Evolutionary conservation across 1,284 basidiomycete genomes (phyloP), one percentile per base, ranked within the genome.

Genomic region (Pseudozyma hubeiensis): DNA sequence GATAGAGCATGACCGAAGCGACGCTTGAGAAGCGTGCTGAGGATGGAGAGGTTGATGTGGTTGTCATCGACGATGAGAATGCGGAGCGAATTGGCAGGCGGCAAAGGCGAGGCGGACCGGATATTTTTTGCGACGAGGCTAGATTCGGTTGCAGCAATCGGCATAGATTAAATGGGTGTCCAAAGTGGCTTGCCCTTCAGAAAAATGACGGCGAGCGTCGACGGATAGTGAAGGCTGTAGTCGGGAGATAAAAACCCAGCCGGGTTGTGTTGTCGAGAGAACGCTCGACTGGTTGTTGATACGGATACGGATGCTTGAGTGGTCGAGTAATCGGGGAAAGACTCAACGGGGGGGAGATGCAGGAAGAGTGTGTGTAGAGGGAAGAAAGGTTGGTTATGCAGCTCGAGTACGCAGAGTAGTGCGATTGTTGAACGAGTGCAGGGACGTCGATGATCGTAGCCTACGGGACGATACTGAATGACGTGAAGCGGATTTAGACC

Each of bases 51-150:
- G 39, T 81, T 81, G 75, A 81, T 52, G 34, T 65, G 71, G 54
- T 81, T 78, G 68, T 81, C 79, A 51, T 81, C 79, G 50, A 81
- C 79, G 43, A 81, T 37, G 35, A 81, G 71, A 33, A 81, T 67
- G 52, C 79, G 75, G 9, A 81, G 67, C 58, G 64, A 68, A 35
- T 74, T 39, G 34, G 60, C 67, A 30, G 64, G 53, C 30, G 64
- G 60, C 47, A 60, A 45, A 53, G 70, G 64, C 53, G 69, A 60
- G 24, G 48, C 39, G 33, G 61, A 30, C 19, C 67, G 58, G 19
- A 33, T 53, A 31, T 53, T 50, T 44, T 49, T 50, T 13, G 48
- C 46, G 54, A 40, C 48, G 47, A 57, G 13, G 24, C 29, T 39
- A 30, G 53, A 51, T 33, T 40, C 16, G 40, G 24, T 45, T 8